Percentiles rank a stretch among this genome's conserved stretches.
Conservation (phyloP, 768 basidiomycete genomes). For the Mycena crocata region DNA sequence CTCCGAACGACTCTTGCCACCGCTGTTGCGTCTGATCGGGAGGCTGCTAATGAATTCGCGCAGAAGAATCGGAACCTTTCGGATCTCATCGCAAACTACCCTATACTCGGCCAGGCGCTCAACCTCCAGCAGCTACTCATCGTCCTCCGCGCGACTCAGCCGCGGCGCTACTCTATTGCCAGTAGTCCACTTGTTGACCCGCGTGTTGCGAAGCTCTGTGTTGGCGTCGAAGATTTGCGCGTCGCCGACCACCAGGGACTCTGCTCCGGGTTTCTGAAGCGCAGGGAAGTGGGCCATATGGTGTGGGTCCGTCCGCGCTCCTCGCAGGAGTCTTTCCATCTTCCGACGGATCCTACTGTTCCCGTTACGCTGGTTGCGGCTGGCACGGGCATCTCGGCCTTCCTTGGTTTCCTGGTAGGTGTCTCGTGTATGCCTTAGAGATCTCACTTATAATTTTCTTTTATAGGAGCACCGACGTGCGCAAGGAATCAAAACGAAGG, state of each 20-base stretch:
- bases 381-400: conserved; percentile 27
- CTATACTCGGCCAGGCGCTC: conserved; percentile 15
- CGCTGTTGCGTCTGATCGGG: conserved; percentile 1
- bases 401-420: conserved; percentile 30
- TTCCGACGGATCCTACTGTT: conserved; percentile 20
- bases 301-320: conserved; percentile 23
- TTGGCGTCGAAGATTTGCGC: conserved; percentile 27
- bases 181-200: conserved; percentile 21
- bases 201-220: conserved; percentile 5
- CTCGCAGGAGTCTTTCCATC: conserved; percentile 25
- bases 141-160: conserved; percentile 24
- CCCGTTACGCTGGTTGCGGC: conserved; percentile 30
- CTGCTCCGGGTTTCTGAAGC: conserved; percentile 27
- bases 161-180: conserved; percentile 24
- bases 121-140: conserved; percentile 19
- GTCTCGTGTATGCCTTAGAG: not conserved
- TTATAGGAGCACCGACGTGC: conserved; percentile 20
- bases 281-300: conserved; percentile 15
- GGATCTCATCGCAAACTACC: conserved; percentile 13
- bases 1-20: conserved; percentile 2
- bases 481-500: conserved; percentile 21
- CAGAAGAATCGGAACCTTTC: conserved; percentile 25
- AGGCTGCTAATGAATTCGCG: not conserved
- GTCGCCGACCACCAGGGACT: conserved; percentile 23
- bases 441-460: not conserved